Evolutionary conservation across 140 eudicot species (phyloP).

Genomic region (Flaveria floridana): DNA sequence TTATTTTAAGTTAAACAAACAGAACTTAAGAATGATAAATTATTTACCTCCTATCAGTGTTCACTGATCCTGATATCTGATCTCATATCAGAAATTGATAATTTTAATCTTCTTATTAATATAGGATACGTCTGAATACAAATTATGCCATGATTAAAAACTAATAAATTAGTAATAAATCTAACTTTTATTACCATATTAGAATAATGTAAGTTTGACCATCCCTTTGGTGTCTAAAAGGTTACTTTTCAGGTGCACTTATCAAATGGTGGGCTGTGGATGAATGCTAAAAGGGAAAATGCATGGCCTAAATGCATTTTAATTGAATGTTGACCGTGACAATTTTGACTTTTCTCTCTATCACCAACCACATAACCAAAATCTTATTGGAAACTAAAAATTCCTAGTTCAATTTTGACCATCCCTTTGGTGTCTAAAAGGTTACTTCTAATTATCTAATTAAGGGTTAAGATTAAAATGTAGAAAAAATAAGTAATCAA

Average conservation of each 20-base stretch:
- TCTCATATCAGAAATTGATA: too few species aligned
- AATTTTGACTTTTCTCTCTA: background rate
- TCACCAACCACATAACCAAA: slow-evolving; percentile 11
- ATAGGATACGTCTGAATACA: background rate
- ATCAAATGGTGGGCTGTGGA: slow-evolving; percentile 22
- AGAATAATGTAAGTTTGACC: slow-evolving; percentile 7
- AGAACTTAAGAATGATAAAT: too few species aligned
- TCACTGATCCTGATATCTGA: too few species aligned
- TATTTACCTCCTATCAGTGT: too few species aligned
- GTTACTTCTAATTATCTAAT: too few species aligned
- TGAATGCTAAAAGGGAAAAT: background rate
- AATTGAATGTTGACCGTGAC: slow-evolving; percentile 19
- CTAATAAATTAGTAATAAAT: too few species aligned
- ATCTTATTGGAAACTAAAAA: background rate
- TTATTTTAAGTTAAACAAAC: too few species aligned
- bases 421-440: too few species aligned
- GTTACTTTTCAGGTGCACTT: slow-evolving; percentile 13
- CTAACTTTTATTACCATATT: background rate
- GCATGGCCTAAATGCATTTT: background rate
- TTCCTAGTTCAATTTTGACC: too few species aligned
- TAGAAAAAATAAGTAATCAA: too few species aligned
- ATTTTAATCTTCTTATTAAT: too few species aligned
- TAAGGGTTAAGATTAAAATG: too few species aligned
- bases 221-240: slow-evolving; percentile 7
- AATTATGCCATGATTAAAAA: background rate